These are phyloP conservation scores for Beauveria varroae DNA, from an alignment of 2,329 filamentous ascomycete species.

Conservation along the genomic window DNA sequence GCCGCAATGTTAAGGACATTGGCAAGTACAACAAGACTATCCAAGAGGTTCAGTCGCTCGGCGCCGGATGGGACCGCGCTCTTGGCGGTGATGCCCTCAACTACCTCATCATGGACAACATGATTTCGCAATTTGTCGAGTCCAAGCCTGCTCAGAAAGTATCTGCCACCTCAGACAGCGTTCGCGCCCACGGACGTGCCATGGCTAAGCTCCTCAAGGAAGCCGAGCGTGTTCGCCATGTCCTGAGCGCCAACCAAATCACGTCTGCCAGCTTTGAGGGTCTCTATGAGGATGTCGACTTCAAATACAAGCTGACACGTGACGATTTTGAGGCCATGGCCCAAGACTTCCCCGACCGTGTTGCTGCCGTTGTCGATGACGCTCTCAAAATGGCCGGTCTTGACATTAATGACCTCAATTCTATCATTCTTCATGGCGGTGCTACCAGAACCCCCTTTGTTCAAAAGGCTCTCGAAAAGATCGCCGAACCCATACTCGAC, in stretches of 20 bases:
- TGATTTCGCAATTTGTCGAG: slow-evolving; percentile 71
- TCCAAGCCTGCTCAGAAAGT: slow-evolving; percentile 60
- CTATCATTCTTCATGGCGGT: slow-evolving; percentile 88
- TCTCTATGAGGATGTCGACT: slow-evolving; percentile 84
- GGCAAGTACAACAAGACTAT: slow-evolving; percentile 94
- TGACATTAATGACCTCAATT: slow-evolving; percentile 69
- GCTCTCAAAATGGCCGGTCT: slow-evolving; percentile 70
- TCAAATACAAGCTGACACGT: slow-evolving; percentile 82
- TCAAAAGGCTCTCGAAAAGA: slow-evolving; percentile 75
- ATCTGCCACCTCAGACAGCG: slow-evolving; percentile 51
- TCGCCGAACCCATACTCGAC: slow-evolving; percentile 56
- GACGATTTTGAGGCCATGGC: slow-evolving; percentile 75
- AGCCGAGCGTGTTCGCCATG: slow-evolving; percentile 75
- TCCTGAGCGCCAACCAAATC: slow-evolving; percentile 88
- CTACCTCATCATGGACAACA: slow-evolving; percentile 79
- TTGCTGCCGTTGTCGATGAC: slow-evolving; percentile 61
- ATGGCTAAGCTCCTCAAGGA: slow-evolving; percentile 91
- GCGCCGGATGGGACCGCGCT: slow-evolving; percentile 79
- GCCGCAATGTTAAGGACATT: slow-evolving; percentile 79
- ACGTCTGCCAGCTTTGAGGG: slow-evolving; percentile 77
- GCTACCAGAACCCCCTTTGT: slow-evolving; percentile 88
- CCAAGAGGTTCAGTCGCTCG: slow-evolving; percentile 87
- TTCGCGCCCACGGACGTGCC: slow-evolving; percentile 72
- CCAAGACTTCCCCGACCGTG: slow-evolving; percentile 57
- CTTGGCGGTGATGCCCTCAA: slow-evolving; percentile 89